phyloP scores from a whole-genome alignment of 192 early-diverging fungal species.

The Backusella parvicylindrica region DNA sequence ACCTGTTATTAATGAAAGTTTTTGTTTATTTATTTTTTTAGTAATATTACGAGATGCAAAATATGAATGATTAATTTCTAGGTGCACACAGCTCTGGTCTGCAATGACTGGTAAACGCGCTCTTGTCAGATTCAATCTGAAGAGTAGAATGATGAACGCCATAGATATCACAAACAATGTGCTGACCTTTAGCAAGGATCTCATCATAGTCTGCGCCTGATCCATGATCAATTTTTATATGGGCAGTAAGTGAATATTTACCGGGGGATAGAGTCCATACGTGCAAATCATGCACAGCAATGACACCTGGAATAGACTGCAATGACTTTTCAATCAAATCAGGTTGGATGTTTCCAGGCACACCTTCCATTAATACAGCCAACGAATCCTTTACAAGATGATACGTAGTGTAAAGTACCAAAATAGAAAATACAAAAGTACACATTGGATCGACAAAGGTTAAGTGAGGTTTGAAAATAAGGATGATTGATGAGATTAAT shows the following conservation, averaged over 20 bases:
- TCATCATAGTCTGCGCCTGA: slow-evolving; percentile 39
- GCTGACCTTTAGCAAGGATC: slow-evolving; percentile 47
- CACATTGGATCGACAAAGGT: slow-evolving; percentile 76
- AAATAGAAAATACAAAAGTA: slow-evolving; percentile 76
- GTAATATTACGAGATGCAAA: background rate
- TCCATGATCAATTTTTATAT: slow-evolving; percentile 27
- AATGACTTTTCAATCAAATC: slow-evolving; percentile 42
- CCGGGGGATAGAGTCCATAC: slow-evolving; percentile 56
- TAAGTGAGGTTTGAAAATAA: slow-evolving; percentile 53
- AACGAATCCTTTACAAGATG: slow-evolving; percentile 61
- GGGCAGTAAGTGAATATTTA: slow-evolving; percentile 38
- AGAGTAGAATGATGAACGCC: slow-evolving; percentile 55
- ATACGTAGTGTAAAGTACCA: slow-evolving; percentile 71
- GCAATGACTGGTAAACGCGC: slow-evolving; percentile 44
- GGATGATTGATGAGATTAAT: slow-evolving; percentile 67
- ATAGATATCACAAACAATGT: slow-evolving; percentile 46
- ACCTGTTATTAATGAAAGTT: background rate
- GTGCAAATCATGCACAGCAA: slow-evolving; percentile 52
- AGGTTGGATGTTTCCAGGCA: slow-evolving; percentile 46
- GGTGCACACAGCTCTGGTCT: slow-evolving; percentile 41
- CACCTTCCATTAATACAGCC: slow-evolving; percentile 74
- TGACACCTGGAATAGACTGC: slow-evolving; percentile 41
- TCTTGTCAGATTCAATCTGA: slow-evolving; percentile 43
- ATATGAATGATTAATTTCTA: background rate
- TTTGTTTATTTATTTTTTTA: background rate